A percentile compares a stretch with the other conserved stretches of the same genome.
Conservation (phyloP, 352 stramenopile genomes). For the Phytophthora vignae region DNA sequence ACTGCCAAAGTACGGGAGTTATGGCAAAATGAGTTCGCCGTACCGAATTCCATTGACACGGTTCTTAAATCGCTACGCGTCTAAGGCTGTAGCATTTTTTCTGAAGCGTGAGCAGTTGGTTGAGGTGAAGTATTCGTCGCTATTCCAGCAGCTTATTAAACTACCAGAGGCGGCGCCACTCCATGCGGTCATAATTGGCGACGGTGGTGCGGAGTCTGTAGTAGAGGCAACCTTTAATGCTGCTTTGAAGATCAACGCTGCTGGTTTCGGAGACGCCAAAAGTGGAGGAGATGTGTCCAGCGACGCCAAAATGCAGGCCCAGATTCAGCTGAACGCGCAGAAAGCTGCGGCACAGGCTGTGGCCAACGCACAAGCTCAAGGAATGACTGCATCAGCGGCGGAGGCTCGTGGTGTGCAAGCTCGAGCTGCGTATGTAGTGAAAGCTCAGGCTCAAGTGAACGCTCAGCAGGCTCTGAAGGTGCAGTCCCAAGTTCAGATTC, state of each 20-base stretch:
- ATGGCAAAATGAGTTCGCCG: slow-evolving; percentile 90
- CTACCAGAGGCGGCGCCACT: slow-evolving; percentile 89
- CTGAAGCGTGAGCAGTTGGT: slow-evolving; percentile 85
- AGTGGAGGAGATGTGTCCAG: slow-evolving; percentile 48
- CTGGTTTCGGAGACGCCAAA: slow-evolving; percentile 49
- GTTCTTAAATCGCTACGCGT: slow-evolving; percentile 95
- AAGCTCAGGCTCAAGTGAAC: slow-evolving; percentile 88
- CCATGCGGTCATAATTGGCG: slow-evolving; percentile 86
- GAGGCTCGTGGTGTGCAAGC: slow-evolving; percentile 85
- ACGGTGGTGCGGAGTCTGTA: slow-evolving; percentile 90
- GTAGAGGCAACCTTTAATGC: slow-evolving; percentile 94
- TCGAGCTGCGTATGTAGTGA: slow-evolving; percentile 85
- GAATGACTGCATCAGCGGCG: slow-evolving; percentile 67
- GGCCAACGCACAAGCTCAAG: slow-evolving; percentile 80
- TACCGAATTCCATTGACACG: slow-evolving; percentile 93
- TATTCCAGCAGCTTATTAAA: slow-evolving; percentile 96
- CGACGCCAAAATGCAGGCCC: slow-evolving; percentile 83
- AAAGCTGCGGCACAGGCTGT: slow-evolving; percentile 86
- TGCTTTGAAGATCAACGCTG: slow-evolving; percentile 61
- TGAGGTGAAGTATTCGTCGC: slow-evolving; percentile 90
- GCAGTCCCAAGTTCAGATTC: slow-evolving; percentile 90
- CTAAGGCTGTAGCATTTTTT: slow-evolving; percentile 88
- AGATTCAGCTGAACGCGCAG: slow-evolving; percentile 88
- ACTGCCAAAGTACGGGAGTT: slow-evolving; percentile 92
- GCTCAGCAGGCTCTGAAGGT: slow-evolving; percentile 84